Evolutionary conservation across 495 filamentous ascomycete genomes (phyloP), one percentile per base, ranked within the genome.

Genomic region (Aspergillus asperescens): DNA sequence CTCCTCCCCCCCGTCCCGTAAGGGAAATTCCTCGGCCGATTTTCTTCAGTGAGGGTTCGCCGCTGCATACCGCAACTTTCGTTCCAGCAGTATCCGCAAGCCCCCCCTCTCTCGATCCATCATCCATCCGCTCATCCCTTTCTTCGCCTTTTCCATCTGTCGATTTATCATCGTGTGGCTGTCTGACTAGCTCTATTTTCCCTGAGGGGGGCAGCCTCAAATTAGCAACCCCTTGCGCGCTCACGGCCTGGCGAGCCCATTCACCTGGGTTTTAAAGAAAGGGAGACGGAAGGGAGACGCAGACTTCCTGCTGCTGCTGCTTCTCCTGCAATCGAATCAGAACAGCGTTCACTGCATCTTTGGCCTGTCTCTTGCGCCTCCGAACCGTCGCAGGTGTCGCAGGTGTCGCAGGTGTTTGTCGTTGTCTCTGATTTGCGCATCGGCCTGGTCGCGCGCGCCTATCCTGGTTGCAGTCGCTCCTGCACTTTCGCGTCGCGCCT

Each of bases 41-140:
- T 57, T 52, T 46, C 27, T 46, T 53, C 53, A 59, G 43, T 52
- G 54, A 62, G 50, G 52, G 37, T 29, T 49, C 40, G 50, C 51
- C 55, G 53, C 55, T 62, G 60, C 60, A 62, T 62, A 62, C 60
- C 60, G 60, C 60, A 62, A 62, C 59, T 62, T 62, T 50, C 48
- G 58, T 37, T 47, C 53, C 48, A 43, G 50, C 60, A 55, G 43
- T 49, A 51, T 50, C 55, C 38, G 43, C 42, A 39, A 46, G 34
- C 27, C 22, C 31, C 49, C 44, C 40, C 41, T 47, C 50, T 39
- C 42, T 48, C 50, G 31, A 38, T 51, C 55, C 54, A 48, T n/a
- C n/a, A n/a, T 52, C 52, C 41, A 38, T 25, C 38, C 46, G 38
- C 22, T 25, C 44, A 57, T 62, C 54, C 60, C 60, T 62, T 62